Evolutionary conservation across 805 yeast species (phyloP), one percentile per base, ranked within the genome.

Genomic region (Millerago galiae): DNA sequence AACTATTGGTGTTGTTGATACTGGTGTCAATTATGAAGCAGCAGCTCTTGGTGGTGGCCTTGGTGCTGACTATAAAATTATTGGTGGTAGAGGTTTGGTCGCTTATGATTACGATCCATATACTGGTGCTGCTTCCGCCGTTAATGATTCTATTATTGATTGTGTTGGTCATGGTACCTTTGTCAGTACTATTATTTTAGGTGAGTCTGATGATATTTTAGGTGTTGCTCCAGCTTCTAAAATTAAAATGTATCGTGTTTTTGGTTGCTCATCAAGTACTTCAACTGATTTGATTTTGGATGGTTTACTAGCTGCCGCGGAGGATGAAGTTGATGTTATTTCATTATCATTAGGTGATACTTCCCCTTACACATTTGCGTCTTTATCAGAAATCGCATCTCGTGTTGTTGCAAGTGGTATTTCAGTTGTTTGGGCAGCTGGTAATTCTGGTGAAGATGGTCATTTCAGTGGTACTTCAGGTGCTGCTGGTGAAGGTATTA

Each of bases 131-230:
- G 16, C 27, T 17, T 47, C 45, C 17, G 47, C 48, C 25, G 43
- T 43, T 42, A 51, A 49, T 40, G 24, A 21, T 5, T 21, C 24
- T 21, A 21, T 21, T 21, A 42, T 43, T 40, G 53, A 49, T 40
- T 47, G 51, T 45, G 42, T 30, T 12, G 53, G 53, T 30, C 53
- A 49, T 30, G 51, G 53, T 41, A 47, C 51, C 6, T 49, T 47
- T 37, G 50, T 47, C 16, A 38, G 49, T 14, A 44, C 51, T 21
- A 35, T 47, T 25, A 47, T 47, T 30, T 31, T 47, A 18, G 46
- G 44, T 26, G 28, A 47, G 24, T 39, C 44, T 27, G 39, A 39
- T 5, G 30, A 32, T 1, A 3, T 43, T 3, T 13, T n/a, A 3
- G 53, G 51, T 43, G 51, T 47, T 36, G 51, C 53, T 24, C 50